Conservation (phyloP, 768 basidiomycete genomes). For the Pleurotus tuber-regium region DNA sequence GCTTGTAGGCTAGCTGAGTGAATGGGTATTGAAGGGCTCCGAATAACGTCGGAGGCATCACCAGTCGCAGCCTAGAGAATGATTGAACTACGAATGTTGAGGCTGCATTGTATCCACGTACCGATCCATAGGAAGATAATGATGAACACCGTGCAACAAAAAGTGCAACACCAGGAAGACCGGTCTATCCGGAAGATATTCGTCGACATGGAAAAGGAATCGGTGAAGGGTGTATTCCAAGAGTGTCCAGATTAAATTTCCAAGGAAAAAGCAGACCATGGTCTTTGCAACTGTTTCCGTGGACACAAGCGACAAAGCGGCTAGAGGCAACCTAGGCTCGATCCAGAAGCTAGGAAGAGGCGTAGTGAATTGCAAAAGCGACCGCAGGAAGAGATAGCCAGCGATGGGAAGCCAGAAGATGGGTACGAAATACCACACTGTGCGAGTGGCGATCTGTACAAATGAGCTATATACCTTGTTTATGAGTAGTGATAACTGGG, state of each 20-base stretch:
- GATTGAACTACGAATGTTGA: not conserved
- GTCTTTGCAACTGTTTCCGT: constrained; percentile 51
- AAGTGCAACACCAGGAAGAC: constrained; percentile 86
- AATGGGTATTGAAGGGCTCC: constrained; percentile 75
- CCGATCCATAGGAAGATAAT: constrained; percentile 97
- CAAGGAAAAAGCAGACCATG: constrained; percentile 69
- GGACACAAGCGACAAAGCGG: constrained; percentile 46
- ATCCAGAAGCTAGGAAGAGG: constrained; percentile 62
- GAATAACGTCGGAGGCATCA: constrained; percentile 95
- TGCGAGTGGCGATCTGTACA: constrained; percentile 71
- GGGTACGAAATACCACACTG: constrained; percentile 93
- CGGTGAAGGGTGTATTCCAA: constrained; percentile 93
- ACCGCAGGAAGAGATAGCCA: constrained; percentile 74
- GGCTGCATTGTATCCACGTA: constrained; percentile 30
- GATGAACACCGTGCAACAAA: constrained; percentile 92
- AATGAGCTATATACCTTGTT: not conserved
- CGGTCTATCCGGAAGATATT: constrained; percentile 79
- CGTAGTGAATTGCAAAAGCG: constrained; percentile 76
- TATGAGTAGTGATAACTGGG: not conserved
- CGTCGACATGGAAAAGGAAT: constrained; percentile 96
- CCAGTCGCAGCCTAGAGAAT: constrained; percentile 72
- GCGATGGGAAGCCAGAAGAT: constrained; percentile 89
- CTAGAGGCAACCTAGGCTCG: constrained; percentile 55
- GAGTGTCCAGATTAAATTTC: constrained; percentile 91
- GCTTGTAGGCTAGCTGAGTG: constrained; percentile 73